These are phyloP conservation scores for Camellia sinensis DNA, from an alignment of 148 eudicot genomes.

Conservation along the genomic window DNA sequence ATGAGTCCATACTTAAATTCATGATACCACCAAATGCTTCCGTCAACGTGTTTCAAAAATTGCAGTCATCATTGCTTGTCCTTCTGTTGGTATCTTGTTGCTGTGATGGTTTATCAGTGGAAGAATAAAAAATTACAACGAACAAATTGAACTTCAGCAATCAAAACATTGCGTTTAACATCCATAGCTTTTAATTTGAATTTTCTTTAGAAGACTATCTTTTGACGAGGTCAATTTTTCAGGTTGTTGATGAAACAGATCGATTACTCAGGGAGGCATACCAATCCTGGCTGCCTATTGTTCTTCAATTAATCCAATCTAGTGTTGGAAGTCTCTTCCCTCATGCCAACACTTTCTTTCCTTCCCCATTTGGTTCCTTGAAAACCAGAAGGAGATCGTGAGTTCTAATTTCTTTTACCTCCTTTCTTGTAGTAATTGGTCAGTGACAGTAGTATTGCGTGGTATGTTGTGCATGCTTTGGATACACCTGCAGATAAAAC, in stretches of 20 bases:
- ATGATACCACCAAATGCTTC: neutral
- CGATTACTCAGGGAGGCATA: conserved; percentile 84
- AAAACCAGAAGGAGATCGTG: conserved; percentile 76
- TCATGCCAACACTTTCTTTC: conserved; percentile 19
- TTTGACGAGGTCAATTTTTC: conserved; percentile 23
- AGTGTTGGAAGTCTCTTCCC: conserved; percentile 33
- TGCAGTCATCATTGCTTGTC: neutral
- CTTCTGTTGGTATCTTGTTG: neutral
- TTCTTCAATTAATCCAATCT: conserved; percentile 54
- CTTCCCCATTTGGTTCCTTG: conserved; percentile 50
- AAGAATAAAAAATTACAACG: neutral
- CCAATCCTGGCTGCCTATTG: conserved; percentile 94
- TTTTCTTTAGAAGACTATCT: neutral
- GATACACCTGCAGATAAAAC: neutral
- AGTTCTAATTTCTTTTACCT: conserved; percentile 27
- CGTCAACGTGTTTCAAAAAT: neutral
- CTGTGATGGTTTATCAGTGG: neutral
- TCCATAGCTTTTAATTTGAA: conserved; percentile 7
- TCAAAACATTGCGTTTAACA: neutral
- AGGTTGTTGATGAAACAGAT: conserved; percentile 99
- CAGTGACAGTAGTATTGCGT: neutral
- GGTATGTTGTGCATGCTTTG: neutral
- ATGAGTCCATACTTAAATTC: neutral
- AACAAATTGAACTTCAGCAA: neutral
- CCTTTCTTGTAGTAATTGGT: neutral